These are phyloP conservation scores for Trichosporon inkin DNA, from an alignment of 1,284 basidiomycete genomes.

Conservation along the genomic window DNA sequence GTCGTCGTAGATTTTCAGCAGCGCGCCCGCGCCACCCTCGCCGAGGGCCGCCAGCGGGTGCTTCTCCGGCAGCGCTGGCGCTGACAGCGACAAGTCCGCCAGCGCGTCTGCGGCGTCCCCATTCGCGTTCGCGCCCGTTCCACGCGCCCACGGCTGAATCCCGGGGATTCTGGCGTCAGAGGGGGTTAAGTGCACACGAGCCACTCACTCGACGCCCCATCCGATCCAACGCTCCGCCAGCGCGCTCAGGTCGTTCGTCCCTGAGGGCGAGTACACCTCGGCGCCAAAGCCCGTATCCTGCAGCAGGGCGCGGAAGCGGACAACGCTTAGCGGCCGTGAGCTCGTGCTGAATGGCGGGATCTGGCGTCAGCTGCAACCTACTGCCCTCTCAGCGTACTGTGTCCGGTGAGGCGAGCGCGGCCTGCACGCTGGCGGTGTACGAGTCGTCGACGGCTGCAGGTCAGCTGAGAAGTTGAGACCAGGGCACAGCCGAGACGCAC, in stretches of 20 bases:
- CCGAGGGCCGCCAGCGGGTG: constrained; percentile 30
- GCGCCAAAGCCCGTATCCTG: constrained; percentile 50
- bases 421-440: constrained; percentile 14
- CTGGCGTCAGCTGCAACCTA: constrained; percentile 16
- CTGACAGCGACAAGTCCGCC: background rate
- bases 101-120: background rate
- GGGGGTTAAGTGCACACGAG: too few species aligned
- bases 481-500: background rate
- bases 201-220: constrained; percentile 48
- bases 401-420: constrained; percentile 16
- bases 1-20: constrained; percentile 48
- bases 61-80: constrained; percentile 32
- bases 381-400: constrained; percentile 11
- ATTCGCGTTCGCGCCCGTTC: background rate
- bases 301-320: constrained; percentile 45
- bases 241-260: constrained; percentile 32
- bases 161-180: constrained; percentile 37
- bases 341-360: constrained; percentile 27
- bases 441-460: constrained; percentile 8
- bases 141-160: constrained; percentile 34
- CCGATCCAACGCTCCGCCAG: constrained; percentile 49
- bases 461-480: background rate
- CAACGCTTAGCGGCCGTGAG: constrained; percentile 34
- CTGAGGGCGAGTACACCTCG: constrained; percentile 45
- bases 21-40: constrained; percentile 36